phyloP scores from a whole-genome alignment of 352 stramenopile species.

The Phytophthora fragariae region DNA sequence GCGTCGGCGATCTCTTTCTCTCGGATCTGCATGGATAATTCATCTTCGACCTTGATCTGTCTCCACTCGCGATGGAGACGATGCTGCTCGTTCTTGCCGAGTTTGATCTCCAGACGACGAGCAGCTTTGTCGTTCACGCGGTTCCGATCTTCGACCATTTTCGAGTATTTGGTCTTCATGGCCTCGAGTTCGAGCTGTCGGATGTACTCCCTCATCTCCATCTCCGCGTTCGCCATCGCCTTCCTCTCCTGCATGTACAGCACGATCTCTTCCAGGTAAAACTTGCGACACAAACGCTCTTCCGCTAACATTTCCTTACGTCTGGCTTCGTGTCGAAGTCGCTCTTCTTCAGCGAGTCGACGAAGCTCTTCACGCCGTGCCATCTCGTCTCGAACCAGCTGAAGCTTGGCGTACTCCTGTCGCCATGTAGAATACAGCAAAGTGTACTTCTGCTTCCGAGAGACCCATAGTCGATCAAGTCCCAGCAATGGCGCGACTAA shows the following conservation, averaged over 20 bases:
- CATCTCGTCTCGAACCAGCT: conserved; percentile 57
- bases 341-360: conserved; percentile 60
- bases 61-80: conserved; percentile 76
- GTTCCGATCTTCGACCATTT: conserved; percentile 69
- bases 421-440: conserved; percentile 52
- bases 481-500: conserved; percentile 26
- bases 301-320: conserved; percentile 77
- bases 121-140: conserved; percentile 71
- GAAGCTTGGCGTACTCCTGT: conserved; percentile 54
- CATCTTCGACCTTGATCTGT: conserved; percentile 72
- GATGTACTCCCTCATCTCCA: conserved; percentile 77
- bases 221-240: conserved; percentile 64
- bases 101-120: conserved; percentile 79
- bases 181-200: conserved; percentile 68
- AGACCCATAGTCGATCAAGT: conserved; percentile 56
- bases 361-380: conserved; percentile 58
- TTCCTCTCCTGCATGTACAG: conserved; percentile 71
- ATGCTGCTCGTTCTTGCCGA: conserved; percentile 83
- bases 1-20: conserved; percentile 53
- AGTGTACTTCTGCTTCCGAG: conserved; percentile 45
- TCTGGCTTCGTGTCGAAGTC: conserved; percentile 42
- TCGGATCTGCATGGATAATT: conserved; percentile 63
- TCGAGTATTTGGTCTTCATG: conserved; percentile 81
- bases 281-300: conserved; percentile 63
- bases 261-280: conserved; percentile 75